Evolutionary conservation across 805 yeast genomes (phyloP), one percentile per base, ranked within the genome.

Genomic region (Candida sanyiensis): DNA sequence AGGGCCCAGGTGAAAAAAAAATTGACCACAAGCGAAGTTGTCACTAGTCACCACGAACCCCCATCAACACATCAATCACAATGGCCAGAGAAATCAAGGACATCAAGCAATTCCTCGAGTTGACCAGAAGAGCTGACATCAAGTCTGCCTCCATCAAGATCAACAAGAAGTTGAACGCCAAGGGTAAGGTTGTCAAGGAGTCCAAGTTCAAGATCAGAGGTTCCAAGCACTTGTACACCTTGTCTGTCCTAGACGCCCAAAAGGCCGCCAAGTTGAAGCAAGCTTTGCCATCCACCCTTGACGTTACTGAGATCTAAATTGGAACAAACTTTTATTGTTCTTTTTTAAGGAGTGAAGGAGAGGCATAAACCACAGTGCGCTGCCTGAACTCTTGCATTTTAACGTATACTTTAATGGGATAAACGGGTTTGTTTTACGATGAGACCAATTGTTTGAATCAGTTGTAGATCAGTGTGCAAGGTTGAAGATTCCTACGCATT

Each of bases 171-270:
- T 59, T 81, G 63, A 80, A 79, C 75, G 75, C 83, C 58, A 72
- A 73, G 69, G 94, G 93, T 70, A 83, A 83, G 77, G 73, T 74
- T 57, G 75, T 76, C 80, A 83, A 83, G 74, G 93, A 84, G 74
- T 88, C 96, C 76, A 93, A 93, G 75, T 93, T 93, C 89, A 93
- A 93, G 85, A 86, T 93, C 64, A 88, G 97, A 80, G 96, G 97
- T 70, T 63, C 96, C 52, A 87, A 77, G 70, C 70, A 84, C 77
- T 80, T 87, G 66, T 93, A 93, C 85, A 93, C 98, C 59, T 77
- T 90, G 71, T 84, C 84, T 58, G 90, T 93, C 63, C 79, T 83
- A 75, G 97, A 93, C 70, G 83, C 87, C 63, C 83, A 86, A 70
- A 89, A 88, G 80, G 97, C 97, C 63, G 80, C 85, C 83, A 93